These are phyloP conservation scores for Diospyros kaki DNA, from an alignment of 148 eudicot species.

Conservation along the genomic window DNA sequence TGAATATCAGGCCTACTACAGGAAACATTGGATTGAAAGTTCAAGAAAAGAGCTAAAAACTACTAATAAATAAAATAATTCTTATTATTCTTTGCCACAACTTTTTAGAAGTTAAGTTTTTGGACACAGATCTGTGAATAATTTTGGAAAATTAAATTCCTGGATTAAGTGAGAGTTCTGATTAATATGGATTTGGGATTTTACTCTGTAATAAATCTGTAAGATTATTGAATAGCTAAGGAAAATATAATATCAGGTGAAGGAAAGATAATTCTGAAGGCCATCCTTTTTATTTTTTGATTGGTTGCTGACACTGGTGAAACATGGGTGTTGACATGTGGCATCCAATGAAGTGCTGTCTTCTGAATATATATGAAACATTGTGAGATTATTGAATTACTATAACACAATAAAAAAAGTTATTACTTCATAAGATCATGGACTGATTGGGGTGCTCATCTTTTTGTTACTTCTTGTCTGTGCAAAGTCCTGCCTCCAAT, in stretches of 20 bases:
- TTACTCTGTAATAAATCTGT: too few relatives aligned
- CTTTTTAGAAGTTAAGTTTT: not conserved
- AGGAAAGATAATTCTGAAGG: not conserved
- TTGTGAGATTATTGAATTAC: not conserved
- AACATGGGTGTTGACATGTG: not conserved
- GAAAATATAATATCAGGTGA: too few relatives aligned
- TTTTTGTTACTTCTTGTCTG: not conserved
- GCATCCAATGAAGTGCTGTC: not conserved
- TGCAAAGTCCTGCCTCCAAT: not conserved
- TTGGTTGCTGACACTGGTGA: not conserved
- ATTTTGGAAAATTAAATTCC: not conserved
- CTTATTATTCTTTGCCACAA: not conserved
- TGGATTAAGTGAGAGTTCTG: not conserved
- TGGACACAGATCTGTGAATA: not conserved
- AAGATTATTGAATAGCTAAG: too few relatives aligned
- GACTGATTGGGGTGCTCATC: not conserved
- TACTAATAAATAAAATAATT: too few relatives aligned
- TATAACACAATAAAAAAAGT: not conserved
- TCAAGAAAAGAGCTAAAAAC: not conserved
- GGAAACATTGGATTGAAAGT: not conserved
- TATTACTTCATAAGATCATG: not conserved
- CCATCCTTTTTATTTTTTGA: not conserved
- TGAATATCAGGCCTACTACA: not conserved
- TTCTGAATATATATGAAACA: not conserved
- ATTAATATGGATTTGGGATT: not conserved